Evolutionary conservation across 2,329 filamentous ascomycete species (phyloP).

Genomic region (Cylindrodendrum hubeiense): DNA sequence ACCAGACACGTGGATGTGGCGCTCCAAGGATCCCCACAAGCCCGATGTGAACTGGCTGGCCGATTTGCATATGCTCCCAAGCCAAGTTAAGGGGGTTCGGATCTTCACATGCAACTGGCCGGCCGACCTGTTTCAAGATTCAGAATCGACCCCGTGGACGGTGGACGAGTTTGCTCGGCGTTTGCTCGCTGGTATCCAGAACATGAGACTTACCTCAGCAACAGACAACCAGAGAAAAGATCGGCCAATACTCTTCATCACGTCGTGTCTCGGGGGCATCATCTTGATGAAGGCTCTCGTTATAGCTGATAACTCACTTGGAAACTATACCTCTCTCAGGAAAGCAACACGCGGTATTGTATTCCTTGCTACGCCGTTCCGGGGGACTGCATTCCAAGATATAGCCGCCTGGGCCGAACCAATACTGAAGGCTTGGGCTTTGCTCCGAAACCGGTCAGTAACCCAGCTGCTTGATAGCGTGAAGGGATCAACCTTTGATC

Average conservation of each 20-base stretch:
- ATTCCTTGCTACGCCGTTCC: too few species aligned
- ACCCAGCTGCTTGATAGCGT: too few species aligned
- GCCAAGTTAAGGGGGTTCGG: not conserved
- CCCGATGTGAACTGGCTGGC: conserved; percentile 40
- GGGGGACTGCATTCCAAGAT: too few species aligned
- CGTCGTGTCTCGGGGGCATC: not conserved
- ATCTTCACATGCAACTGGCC: conserved; percentile 4
- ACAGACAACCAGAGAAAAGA: not conserved
- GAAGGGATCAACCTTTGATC: too few species aligned
- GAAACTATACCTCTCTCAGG: not conserved
- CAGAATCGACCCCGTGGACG: not conserved
- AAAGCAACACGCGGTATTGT: too few species aligned
- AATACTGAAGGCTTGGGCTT: too few species aligned
- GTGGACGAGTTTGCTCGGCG: not conserved
- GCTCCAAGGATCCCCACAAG: not conserved
- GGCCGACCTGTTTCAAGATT: not conserved
- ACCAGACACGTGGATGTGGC: conserved; percentile 38
- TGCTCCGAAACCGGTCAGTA: too few species aligned
- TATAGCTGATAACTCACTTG: not conserved
- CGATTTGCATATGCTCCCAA: conserved; percentile 37
- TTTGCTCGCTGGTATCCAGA: not conserved
- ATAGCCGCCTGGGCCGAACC: too few species aligned
- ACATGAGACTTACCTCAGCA: not conserved
- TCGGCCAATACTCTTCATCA: not conserved
- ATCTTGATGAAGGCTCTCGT: not conserved